These are phyloP conservation scores for Dryadomyces quercivorus DNA, from an alignment of 2,329 filamentous ascomycete genomes.

Conservation along the genomic window DNA sequence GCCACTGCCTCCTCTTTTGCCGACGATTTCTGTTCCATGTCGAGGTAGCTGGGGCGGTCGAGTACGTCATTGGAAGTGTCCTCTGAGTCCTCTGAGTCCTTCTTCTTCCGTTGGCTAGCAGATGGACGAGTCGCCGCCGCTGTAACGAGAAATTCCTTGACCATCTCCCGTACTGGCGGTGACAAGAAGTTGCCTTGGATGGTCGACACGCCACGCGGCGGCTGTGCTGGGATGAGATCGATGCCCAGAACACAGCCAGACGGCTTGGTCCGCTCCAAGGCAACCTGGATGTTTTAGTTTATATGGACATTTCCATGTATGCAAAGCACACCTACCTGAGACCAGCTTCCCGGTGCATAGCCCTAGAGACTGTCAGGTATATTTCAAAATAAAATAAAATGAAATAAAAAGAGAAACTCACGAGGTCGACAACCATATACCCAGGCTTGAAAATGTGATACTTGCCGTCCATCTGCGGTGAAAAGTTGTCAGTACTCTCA, in stretches of 20 bases:
- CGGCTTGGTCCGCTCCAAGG: slow-evolving; percentile 64
- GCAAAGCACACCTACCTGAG: slow-evolving; percentile 33
- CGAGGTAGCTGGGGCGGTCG: slow-evolving; percentile 49
- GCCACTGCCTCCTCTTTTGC: slow-evolving; percentile 15
- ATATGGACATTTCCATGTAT: not conserved
- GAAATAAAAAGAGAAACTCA: slow-evolving; percentile 27
- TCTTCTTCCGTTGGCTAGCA: slow-evolving; percentile 3
- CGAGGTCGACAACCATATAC: slow-evolving; percentile 83
- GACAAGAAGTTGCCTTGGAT: slow-evolving; percentile 92
- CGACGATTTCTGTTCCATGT: slow-evolving; percentile 41
- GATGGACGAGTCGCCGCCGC: not conserved
- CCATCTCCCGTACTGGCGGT: slow-evolving; percentile 57
- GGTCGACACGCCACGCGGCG: slow-evolving; percentile 80
- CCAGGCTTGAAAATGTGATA: slow-evolving; percentile 67
- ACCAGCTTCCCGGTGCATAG: slow-evolving; percentile 66
- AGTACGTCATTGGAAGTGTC: slow-evolving; percentile 16
- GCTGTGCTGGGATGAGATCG: slow-evolving; percentile 85
- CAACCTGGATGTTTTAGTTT: slow-evolving; percentile 45
- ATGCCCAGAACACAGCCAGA: slow-evolving; percentile 76
- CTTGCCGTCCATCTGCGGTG: slow-evolving; percentile 61
- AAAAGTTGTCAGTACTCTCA: not conserved
- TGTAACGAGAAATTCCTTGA: slow-evolving; percentile 59
- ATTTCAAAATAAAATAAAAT: too few relatives aligned
- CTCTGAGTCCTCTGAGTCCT: slow-evolving; percentile 11
- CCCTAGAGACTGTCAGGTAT: slow-evolving; percentile 37